Conservation (phyloP, 73 alveolate genomes). For the Tetrahymena malaccensis region DNA sequence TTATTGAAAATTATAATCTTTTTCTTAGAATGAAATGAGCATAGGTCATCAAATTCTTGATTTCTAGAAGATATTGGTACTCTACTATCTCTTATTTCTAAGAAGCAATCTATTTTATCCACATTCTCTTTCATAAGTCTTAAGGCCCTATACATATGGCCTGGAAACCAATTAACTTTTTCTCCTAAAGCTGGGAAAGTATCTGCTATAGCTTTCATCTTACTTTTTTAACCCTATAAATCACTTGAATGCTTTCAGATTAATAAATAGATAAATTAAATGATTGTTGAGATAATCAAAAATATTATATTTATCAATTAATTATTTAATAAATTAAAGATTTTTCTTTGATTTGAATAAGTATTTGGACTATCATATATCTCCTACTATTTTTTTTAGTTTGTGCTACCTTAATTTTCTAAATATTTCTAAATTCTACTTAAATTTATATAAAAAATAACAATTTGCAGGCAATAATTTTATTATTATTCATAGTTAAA, state of each 20-base stretch:
- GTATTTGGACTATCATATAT: not conserved
- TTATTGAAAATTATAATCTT: slow-evolving; percentile 73
- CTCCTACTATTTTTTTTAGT: not conserved
- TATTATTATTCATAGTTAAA: no score
- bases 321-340: not conserved
- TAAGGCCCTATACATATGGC: slow-evolving; percentile 84
- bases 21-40: slow-evolving; percentile 36
- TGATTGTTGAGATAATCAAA: not conserved
- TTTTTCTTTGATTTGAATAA: not conserved
- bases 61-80: slow-evolving; percentile 64
- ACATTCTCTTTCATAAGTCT: slow-evolving; percentile 42
- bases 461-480: not conserved
- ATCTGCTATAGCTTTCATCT: not conserved
- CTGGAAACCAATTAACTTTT: slow-evolving; percentile 81
- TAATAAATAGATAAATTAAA: no score
- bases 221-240: no score
- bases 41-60: slow-evolving; percentile 41
- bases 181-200: slow-evolving; percentile 1
- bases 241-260: no score
- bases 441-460: no score
- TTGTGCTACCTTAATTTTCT: not conserved
- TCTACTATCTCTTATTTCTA: slow-evolving; percentile 86
- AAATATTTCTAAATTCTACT: not conserved
- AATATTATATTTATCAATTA: no score
- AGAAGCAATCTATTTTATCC: slow-evolving; percentile 55